Percentiles rank a stretch among this genome's conserved stretches.
Conservation (phyloP, 2,329 filamentous ascomycete genomes). For the Pestalotiopsis fici region DNA sequence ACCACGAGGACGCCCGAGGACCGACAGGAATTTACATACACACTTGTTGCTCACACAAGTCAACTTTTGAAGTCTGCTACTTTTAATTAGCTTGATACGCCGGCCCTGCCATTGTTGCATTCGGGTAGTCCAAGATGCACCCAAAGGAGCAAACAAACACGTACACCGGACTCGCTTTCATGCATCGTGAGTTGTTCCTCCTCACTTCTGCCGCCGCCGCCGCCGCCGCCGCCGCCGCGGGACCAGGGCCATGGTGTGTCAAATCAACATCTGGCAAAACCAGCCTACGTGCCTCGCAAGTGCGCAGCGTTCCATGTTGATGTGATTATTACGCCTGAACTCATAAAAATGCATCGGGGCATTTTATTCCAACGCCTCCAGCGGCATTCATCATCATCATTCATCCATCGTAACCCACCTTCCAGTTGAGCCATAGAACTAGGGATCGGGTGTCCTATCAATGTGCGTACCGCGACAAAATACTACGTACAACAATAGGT, state of each 20-base stretch:
- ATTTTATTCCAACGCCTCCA: too few species aligned
- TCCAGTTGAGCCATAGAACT: too few species aligned
- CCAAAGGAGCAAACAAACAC: background rate
- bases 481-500: too few species aligned
- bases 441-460: too few species aligned
- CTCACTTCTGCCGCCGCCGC: background rate
- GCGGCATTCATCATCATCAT: too few species aligned
- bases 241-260: background rate
- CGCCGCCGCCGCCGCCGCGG: background rate
- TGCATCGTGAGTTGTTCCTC: background rate
- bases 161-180: background rate
- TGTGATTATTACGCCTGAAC: too few species aligned
- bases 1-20: background rate
- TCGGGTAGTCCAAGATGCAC: background rate
- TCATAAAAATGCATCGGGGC: too few species aligned
- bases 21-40: background rate
- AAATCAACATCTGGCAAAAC: background rate
- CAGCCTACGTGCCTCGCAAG: background rate
- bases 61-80: background rate
- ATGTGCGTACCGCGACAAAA: too few species aligned
- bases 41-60: background rate
- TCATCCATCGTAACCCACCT: too few species aligned
- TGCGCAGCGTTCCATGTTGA: too few species aligned
- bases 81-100: background rate
- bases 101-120: constrained; percentile 2